Evolutionary conservation across 2,329 filamentous ascomycete genomes (phyloP).

Genomic region (Setomelanomma holmii): DNA sequence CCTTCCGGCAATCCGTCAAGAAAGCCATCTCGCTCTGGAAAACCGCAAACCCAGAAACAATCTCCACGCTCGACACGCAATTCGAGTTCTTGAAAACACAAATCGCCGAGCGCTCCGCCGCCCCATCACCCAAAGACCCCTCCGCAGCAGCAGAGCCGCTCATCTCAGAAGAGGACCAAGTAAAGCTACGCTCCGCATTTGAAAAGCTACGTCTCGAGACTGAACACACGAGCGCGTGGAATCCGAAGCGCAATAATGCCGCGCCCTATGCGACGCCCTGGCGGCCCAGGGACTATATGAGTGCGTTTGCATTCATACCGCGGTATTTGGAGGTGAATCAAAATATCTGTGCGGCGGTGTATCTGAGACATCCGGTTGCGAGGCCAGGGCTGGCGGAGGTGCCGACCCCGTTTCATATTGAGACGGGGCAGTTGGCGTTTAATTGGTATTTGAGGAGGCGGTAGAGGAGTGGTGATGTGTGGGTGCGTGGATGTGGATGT

Average conservation of each 20-base stretch:
- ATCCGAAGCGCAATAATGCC: constrained; percentile 43
- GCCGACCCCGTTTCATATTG: constrained; percentile 78
- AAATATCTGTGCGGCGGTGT: constrained; percentile 94
- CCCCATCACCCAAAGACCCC: constrained; percentile 5
- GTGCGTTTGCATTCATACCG: constrained; percentile 92
- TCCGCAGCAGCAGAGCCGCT: constrained; percentile 22
- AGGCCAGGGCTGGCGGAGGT: constrained; percentile 75
- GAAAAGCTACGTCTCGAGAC: constrained; percentile 73
- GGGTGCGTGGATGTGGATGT: neutral
- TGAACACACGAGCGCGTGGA: constrained; percentile 70
- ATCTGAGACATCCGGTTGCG: constrained; percentile 91
- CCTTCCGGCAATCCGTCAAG: constrained; percentile 72
- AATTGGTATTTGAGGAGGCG: constrained; percentile 92
- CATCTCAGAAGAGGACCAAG: constrained; percentile 61
- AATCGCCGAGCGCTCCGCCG: constrained; percentile 20
- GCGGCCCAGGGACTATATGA: constrained; percentile 85
- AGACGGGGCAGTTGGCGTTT: constrained; percentile 81
- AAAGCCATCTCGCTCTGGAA: constrained; percentile 66
- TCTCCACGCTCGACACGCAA: constrained; percentile 52
- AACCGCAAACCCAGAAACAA: constrained; percentile 52
- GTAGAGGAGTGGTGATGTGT: constrained; percentile 51
- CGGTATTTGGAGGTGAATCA: constrained; percentile 97
- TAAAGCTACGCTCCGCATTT: constrained; percentile 64
- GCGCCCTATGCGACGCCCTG: constrained; percentile 91
- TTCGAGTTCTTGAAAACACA: constrained; percentile 55